Base-by-base conservation (phyloP, 2,329 filamentous ascomycete species). In the Nemania sp. region DNA sequence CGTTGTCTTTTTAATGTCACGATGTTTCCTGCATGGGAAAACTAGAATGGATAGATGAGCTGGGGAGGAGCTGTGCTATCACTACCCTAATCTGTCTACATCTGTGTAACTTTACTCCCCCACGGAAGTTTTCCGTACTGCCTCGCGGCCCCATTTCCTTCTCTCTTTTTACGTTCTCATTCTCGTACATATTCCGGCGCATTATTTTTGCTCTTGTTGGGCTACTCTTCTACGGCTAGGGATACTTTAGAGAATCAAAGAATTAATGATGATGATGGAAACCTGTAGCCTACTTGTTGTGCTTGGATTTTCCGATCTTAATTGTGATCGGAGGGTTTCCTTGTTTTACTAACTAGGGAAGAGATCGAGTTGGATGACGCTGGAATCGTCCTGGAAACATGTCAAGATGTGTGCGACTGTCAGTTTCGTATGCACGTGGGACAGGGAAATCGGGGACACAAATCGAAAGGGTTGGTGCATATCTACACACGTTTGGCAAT, bases 251-350 rank as follows among this genome's bases (percentile, higher is more conserved):
- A 70, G 45, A 68, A 56, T 57, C 38, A 57, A 67, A 67, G 70
- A 68, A 62, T 68, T 71, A 71, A 71, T 71, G 67, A 70, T 70
- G 60, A 71, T 68, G 67, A 70, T 64, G 67, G 58, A 3, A 63
- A 56, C n/a, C 29, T 10, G 11, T 13, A 11, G 22, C 53, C 27
- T 18, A 13, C 32, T 18, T 15, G 29, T 10, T 45, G 41, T 35
- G 20, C 22, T 52, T 52, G n/a, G 18, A 53, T 24, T 35, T 24
- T 47, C 15, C 38, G 32, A 13, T 29, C 20, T 32, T 54, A 10
- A 59, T 22, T 26, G 41, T 60, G 49, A 60, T 45, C n/a, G n/a
- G n/a, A 15, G 49, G 15, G 20, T 20, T 27, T 3, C 11, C 15
- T 38, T 24, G 20, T 15, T 55, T 64, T 7, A 64, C 35, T 29